These are phyloP conservation scores for Candida boidinii DNA, from an alignment of 805 yeast species.

Conservation along the genomic window DNA sequence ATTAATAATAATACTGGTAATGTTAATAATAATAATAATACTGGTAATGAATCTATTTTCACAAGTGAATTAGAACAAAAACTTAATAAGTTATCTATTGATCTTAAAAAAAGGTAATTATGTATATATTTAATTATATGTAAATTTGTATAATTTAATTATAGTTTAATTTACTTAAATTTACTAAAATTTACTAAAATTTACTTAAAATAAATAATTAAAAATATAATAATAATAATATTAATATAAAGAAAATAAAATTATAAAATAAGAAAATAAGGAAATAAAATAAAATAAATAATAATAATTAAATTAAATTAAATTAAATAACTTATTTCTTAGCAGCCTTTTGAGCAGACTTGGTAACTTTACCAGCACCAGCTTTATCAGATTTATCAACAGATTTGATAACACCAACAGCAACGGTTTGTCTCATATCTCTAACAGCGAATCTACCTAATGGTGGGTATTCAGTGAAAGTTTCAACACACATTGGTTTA, in stretches of 20 bases:
- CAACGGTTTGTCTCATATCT: conserved; percentile 99
- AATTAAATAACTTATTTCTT: conserved; percentile 45
- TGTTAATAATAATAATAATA: not conserved
- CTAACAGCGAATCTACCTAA: conserved; percentile 98
- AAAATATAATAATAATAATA: not conserved
- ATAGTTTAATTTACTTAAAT: too few relatives aligned
- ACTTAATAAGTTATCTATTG: not conserved
- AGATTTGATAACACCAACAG: conserved; percentile 98
- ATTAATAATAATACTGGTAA: not conserved
- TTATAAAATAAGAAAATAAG: not conserved
- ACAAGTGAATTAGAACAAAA: not conserved
- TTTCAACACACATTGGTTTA: conserved; percentile 93
- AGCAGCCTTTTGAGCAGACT: conserved; percentile 83
- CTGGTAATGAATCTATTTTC: not conserved
- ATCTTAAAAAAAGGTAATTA: not conserved
- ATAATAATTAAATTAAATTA: too few relatives aligned
- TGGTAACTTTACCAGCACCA: conserved; percentile 94
- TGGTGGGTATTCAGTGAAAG: conserved; percentile 93
- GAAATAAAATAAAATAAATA: too few relatives aligned
- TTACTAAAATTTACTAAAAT: not conserved
- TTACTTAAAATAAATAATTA: not conserved
- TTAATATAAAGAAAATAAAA: not conserved
- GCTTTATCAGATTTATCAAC: conserved; percentile 77
- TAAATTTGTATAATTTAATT: too few relatives aligned
- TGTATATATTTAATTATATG: too few relatives aligned